Evolutionary conservation across 2,329 filamentous ascomycete species (phyloP), one percentile per base, ranked within the genome.

Genomic region (Cladosporium cucumerinum): DNA sequence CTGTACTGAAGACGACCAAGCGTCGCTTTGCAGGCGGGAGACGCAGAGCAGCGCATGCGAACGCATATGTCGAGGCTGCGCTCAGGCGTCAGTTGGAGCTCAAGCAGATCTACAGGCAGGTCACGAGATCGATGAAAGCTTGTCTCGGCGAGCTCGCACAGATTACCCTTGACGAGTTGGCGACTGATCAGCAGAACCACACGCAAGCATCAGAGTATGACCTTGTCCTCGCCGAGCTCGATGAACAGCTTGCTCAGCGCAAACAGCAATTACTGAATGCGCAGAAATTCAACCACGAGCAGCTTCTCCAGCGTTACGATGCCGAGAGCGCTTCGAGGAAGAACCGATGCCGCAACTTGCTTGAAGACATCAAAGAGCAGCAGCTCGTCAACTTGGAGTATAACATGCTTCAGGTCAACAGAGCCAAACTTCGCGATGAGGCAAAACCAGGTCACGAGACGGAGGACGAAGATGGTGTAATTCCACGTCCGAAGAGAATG

Each of bases 81-180:
- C 73, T 83, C 68, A 77, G 81, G 60, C 86, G 89, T 63, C 86
- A 88, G 73, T 82, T 88, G 69, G 84, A 89, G 70, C 80, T 91
- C 70, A 89, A 89, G 75, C 85, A 86, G 64, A 82, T 82, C 26
- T 91, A 86, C 75, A 82, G 86, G n/a, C 80, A 83, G 65, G 84
- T 91, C 60, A 83, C 86, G 65, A 84, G 85, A 69, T 81, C 84
- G 32, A 77, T 90, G 70, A 90, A 89, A 75, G 85, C 85, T 18
- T 82, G 87, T 11, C 79, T 90, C 16, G 86, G 87, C 65, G 87
- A 90, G 72, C 80, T 92, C 23, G 87, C 87, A 21, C 84, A 86
- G 61, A 82, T 86, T 36, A 84, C 80, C 60, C 77, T 89, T 65
- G 84, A 86, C 57, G 81, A 83, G 65, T 77, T 90, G 65, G 80